Conservation (phyloP, 1,284 basidiomycete genomes). For the Athelia sp. region DNA sequence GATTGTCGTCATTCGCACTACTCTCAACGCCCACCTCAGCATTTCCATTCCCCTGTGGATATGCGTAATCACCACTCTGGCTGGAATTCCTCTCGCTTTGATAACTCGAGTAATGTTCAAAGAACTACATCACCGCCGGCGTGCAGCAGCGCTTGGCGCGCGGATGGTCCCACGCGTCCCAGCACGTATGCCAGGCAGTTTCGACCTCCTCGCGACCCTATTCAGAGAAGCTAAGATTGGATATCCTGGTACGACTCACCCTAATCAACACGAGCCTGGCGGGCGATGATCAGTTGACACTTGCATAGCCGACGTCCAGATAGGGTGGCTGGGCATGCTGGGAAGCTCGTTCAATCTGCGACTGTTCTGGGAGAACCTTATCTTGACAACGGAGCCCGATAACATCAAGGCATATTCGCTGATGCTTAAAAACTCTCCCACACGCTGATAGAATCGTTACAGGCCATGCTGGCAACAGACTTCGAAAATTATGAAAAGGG, state of each 20-base stretch:
- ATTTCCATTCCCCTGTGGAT: not conserved
- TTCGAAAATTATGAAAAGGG: conserved; percentile 46
- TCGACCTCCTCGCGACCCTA: conserved; percentile 22
- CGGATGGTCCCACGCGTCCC: conserved; percentile 12
- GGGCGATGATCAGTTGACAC: not conserved
- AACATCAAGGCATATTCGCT: conserved; percentile 16
- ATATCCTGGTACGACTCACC: conserved; percentile 8
- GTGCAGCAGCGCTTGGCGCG: conserved; percentile 17
- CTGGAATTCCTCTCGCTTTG: not conserved
- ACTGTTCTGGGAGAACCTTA: conserved; percentile 19
- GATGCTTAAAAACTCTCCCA: not conserved
- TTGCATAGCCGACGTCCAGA: conserved; percentile 5
- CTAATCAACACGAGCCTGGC: not conserved
- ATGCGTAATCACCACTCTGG: not conserved
- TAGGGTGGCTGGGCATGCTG: conserved; percentile 12
- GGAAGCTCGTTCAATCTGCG: conserved; percentile 21
- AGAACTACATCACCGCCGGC: not conserved
- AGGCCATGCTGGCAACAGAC: conserved; percentile 35
- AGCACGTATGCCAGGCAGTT: conserved; percentile 18
- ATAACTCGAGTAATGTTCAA: not conserved
- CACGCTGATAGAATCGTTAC: too few species aligned
- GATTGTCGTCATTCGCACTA: not conserved
- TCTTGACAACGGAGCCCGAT: conserved; percentile 31
- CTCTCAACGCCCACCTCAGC: not conserved
- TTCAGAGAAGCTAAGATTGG: conserved; percentile 10